These are phyloP conservation scores for Cutaneotrichosporon cavernicola DNA, from an alignment of 1,284 basidiomycete genomes.

Conservation along the genomic window DNA sequence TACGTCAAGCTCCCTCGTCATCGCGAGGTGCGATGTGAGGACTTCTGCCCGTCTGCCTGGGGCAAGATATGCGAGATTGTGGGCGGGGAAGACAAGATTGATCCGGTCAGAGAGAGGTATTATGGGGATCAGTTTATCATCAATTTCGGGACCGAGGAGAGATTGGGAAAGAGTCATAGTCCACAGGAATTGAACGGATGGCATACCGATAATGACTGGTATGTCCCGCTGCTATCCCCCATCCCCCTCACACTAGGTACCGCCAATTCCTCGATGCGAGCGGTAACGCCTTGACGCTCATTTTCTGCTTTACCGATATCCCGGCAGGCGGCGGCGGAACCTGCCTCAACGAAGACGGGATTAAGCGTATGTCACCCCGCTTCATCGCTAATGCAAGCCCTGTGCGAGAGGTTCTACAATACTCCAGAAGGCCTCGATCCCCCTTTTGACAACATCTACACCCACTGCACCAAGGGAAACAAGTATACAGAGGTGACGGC, in stretches of 20 bases:
- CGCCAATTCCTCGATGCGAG: constrained; percentile 38
- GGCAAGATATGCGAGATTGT: constrained; percentile 39
- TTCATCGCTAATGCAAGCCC: constrained; percentile 12
- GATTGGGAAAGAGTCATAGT: constrained; percentile 10
- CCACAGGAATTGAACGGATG: constrained; percentile 25
- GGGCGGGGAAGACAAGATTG: constrained; percentile 37
- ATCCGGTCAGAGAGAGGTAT: constrained; percentile 34
- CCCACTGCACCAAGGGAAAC: constrained; percentile 22
- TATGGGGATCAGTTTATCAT: constrained; percentile 42
- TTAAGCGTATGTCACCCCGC: constrained; percentile 24
- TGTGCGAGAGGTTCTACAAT: constrained; percentile 31
- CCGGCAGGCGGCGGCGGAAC: constrained; percentile 34
- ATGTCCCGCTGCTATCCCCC: no score
- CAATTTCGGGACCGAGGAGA: constrained; percentile 35
- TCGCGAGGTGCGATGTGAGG: constrained; percentile 29
- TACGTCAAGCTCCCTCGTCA: constrained; percentile 39
- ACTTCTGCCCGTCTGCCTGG: constrained; percentile 39
- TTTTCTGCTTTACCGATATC: constrained; percentile 38
- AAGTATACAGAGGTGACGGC: constrained; percentile 26
- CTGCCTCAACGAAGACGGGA: constrained; percentile 31
- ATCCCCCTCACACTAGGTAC: constrained; percentile 23
- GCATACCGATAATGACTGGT: constrained; percentile 44
- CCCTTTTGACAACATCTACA: constrained; percentile 26
- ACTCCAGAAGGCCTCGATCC: constrained; percentile 39
- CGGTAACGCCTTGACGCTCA: constrained; percentile 38